Conservation (phyloP, 1,284 basidiomycete genomes). For the Melampsora larici-populina region DNA sequence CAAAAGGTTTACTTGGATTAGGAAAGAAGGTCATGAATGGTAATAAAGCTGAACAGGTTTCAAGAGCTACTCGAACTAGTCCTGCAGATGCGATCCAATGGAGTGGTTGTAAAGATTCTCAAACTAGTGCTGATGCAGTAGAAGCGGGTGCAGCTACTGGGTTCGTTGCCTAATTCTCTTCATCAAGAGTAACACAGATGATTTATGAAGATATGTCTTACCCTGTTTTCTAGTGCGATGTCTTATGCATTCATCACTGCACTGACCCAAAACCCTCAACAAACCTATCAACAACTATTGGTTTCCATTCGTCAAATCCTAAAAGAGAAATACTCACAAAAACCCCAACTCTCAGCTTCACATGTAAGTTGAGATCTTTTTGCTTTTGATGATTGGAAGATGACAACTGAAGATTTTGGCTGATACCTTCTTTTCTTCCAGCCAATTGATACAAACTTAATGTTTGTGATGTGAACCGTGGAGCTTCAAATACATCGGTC, state of each 20-base stretch:
- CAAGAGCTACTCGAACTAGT: slow-evolving; percentile 70
- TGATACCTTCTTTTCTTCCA: background rate
- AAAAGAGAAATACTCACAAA: slow-evolving; percentile 70
- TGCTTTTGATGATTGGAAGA: background rate
- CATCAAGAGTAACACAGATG: background rate
- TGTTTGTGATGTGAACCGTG: slow-evolving; percentile 35
- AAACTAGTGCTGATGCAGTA: slow-evolving; percentile 84
- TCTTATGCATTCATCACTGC: slow-evolving; percentile 45
- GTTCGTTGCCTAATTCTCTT: slow-evolving; percentile 2
- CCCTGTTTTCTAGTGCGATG: slow-evolving; percentile 25
- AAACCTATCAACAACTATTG: slow-evolving; percentile 78
- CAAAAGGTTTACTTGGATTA: slow-evolving; percentile 58
- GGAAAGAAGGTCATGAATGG: slow-evolving; percentile 55
- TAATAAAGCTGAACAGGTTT: slow-evolving; percentile 64
- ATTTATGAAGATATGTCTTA: background rate
- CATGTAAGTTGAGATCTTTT: slow-evolving; percentile 10
- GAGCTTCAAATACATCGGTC: too few relatives aligned
- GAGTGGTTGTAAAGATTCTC: slow-evolving; percentile 87
- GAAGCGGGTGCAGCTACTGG: slow-evolving; percentile 79
- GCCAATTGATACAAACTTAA: slow-evolving; percentile 42
- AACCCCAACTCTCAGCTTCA: slow-evolving; percentile 64
- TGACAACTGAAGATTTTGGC: background rate
- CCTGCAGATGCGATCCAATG: slow-evolving; percentile 69
- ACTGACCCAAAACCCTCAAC: slow-evolving; percentile 64
- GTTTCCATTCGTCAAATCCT: slow-evolving; percentile 62